Base-by-base conservation (phyloP, 768 basidiomycete genomes). In the Lactarius sp. region DNA sequence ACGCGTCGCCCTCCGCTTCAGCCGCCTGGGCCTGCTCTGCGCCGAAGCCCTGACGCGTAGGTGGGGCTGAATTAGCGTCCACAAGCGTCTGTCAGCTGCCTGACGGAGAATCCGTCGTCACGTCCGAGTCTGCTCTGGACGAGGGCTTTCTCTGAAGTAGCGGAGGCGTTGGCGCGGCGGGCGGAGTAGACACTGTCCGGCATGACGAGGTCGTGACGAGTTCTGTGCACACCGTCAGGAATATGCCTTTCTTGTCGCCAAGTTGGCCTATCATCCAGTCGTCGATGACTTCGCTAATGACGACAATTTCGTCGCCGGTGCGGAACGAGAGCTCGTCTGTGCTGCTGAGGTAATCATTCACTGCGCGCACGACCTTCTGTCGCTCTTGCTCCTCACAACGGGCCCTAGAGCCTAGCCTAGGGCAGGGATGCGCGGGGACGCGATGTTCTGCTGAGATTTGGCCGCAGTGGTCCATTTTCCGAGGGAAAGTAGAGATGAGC, bases 221-320 rank as follows among this genome's bases (percentile, higher is more conserved):
- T 27, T 3, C 27, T 2, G 27, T 27, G 27, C n/a, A 3, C 27
- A 27, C 27, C 27, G 27, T 27, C 27, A 2, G 27, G 27, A 27
- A 27, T 27, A 27, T 27, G 27, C 27, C 27, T 56, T 81, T 84
- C 65, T 78, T 79, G 1, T 90, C 91, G 59, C 81, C 75, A 39
- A 84, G 72, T 71, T 89, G 85, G 7, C 93, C 93, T 77, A 93
- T 83, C 88, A 92, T 95, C 94, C 94, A 95, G 64, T 85, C 27
- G 2, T 27, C 27, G 27, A 27, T 27, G 27, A 27, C 27, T 27
- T 27, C 27, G 27, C 27, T 2, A 34, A 91, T 68, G 34, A 94
- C 85, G 13, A 80, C 73, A 60, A 97, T 88, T 68, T 91, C 84
- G 46, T 88, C 86, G 0, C 92, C 94, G 6, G 79, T 76, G 61